Base-by-base conservation (phyloP, 305 asterid species). In the Fraxinus greggii region DNA sequence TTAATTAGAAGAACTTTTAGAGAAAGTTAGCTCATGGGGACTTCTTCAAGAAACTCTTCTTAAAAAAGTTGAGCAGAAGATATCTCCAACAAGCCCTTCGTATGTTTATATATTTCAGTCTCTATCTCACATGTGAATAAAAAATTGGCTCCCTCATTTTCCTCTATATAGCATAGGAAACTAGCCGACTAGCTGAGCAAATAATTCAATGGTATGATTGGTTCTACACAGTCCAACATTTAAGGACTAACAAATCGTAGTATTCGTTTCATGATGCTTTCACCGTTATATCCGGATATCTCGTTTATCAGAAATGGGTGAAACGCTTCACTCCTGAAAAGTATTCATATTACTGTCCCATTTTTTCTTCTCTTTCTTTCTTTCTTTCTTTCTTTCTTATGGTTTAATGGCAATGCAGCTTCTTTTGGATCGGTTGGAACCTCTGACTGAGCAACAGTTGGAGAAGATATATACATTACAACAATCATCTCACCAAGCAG, bases 401-500 rank as follows among this genome's bases (percentile, higher is more conserved):
- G 69, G 72, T 33, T 83, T 61, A 67, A 56, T 84, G 86, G 69
- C 36, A 26, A 31, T 86, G 88, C 91, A 92, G 94, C 93, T 92
- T 59, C 89, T 92, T 19, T 82, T 51, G 69, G 85, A 78, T 76
- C 93, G 89, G 70, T 72, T 91, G 83, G 97, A 92, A 89, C 97
- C 94, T 45, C 84, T 92, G 54, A 91, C 97, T 0, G 97, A 92
- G 88, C 93, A 92, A 75, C 97, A 92, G 80, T 19, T 87, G 77
- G 67, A 69, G 19, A 90, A 87, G 69, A 86, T 91, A 32, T 82
- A 87, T 84, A 91, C 86, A 77, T 81, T 93, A 87, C 93, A 91
- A 83, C 92, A 91, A 51, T 83, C 97, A 40, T 91, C 97, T 33
- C 90, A 85, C 45, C 92, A 91, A 76, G 94, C 97, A 2, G 97